Evolutionary conservation across 345 rosid genomes (phyloP), one percentile per base, ranked within the genome.

Genomic region (Brassica napus): DNA sequence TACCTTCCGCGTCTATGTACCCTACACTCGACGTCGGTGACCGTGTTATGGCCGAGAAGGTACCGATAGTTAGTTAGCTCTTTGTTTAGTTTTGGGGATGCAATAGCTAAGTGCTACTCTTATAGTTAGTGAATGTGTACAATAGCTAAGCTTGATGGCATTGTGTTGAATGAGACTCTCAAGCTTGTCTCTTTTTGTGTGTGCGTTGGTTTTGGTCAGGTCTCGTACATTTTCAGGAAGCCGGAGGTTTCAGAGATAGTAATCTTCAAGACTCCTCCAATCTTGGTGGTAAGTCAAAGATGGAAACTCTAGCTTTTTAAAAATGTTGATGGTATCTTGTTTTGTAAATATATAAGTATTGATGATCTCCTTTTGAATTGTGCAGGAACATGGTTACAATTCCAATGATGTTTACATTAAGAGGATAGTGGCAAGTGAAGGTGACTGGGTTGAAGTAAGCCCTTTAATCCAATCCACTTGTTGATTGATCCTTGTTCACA

Each of bases 391-490:
- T 73, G 94, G 91, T 47, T 90, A 57, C 80, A 86, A 82, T 58
- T 72, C 83, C 14, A 84, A 83, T 18, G 97, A 88, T 76, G 97
- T 89, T 9, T 91, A 84, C 82, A 90, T 94, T 14, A 94, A 94
- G 80, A 92, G 98, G 82, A 84, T 94, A 44, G 98, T 94, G 69
- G 98, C 98, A 32, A 92, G 84, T 82, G 95, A 88, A 72, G 95
- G 97, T 65, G 98, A 94, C 74, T 78, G 70, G 83, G 97, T 94
- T 66, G 89, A 92, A 82, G 98, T 94, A 88, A 89, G 92, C 81
- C 57, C 74, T 77, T 79, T 70, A 79, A 71, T 81, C 76, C 79
- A 66, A 69, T 75, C 65, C 82, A 79, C 66, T 79, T 79, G 74
- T 78, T 83, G 83, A 68, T 69, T 80, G 83, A 70, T 83, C 72